Evolutionary conservation across 2,329 filamentous ascomycete genomes (phyloP), one percentile per base, ranked within the genome.

Genomic region (Metarhizium anisopliae): DNA sequence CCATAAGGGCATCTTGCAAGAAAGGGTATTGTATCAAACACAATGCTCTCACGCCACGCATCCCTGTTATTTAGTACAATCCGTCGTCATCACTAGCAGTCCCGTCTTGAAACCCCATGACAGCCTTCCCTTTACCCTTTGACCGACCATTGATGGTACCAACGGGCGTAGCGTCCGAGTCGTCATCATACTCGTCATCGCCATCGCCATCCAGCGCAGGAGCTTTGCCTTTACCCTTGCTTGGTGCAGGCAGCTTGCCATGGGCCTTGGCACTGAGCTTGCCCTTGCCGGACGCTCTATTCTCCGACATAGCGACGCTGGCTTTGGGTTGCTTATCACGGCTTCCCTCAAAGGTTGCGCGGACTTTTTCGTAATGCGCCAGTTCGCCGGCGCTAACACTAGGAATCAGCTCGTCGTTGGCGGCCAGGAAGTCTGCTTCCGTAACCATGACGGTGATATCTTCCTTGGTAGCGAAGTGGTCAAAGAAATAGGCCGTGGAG

Each of bases 401-500:
- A 16, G 92, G 92, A n/a, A 97, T 86, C 45, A 99, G 79, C 72
- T 97, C 94, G 47, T 76, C 76, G 65, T 93, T 85, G 1, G 94
- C 94, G 30, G 82, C 82, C 25, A 87, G 68, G 67, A 99, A 99
- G 70, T 99, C 94, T 51, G 87, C 81, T 70, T 96, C 93, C 1
- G 84, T 88, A 32, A 99, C 94, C 73, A 89, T 85, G 60, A 99
- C 93, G 30, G 86, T 82, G 1, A 93, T 83, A 66, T 99, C 94
- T 50, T 89, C 87, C 11, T 85, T 79, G 0, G 83, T 89, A 14
- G 93, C 91, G 61, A 89, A 78, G 72, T 97, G 93, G 67, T 99
- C 94, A 68, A 99, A 99, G 74, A 92, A 99, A 72, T 94, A 92
- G 0, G 92, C 93, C 2, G 93, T 95, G 2, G 88, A 89, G 60